Evolutionary conservation across 345 rosid genomes (phyloP), one percentile per base, ranked within the genome.

Genomic region (Boechera retrofracta): DNA sequence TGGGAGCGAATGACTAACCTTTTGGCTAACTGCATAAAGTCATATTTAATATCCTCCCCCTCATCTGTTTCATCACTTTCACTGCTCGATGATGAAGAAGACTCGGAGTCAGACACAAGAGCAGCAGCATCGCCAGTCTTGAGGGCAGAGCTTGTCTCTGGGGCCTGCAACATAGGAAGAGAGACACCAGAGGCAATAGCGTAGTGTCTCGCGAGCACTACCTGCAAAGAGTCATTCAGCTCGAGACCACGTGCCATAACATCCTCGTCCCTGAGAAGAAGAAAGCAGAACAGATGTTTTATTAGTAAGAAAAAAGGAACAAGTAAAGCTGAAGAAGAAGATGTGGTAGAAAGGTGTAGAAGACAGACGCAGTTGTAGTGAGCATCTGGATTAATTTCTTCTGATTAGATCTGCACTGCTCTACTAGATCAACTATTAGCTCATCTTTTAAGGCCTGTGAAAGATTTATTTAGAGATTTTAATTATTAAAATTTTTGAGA

Each of bases 341-440:
- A 66, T 28, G 47, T 11, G 5, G 21, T 16, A 29, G 28, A 12
- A 64, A 78, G 41, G 68, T 36, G 1, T 49, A 49, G 64, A 62
- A 49, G 64, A 87, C 89, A 83, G 71, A 91, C 98, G 94, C 84
- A 29, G 98, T 89, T 10, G 91, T 84, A 9, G 97, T 87, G 55
- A 96, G 84, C 98, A 93, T 96, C 74, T 96, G 98, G 87, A 93
- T 89, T 60, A 96, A 85, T 86, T 83, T 89, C 78, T 87, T 96
- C 79, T 93, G 98, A 75, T 96, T 89, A 73, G 98, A 84, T 51
- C 89, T 89, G 79, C 99, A 96, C 16, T 68, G 87, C 60, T 81
- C 83, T 45, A 89, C 93, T 66, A 96, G 93, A 77, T 96, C 99
- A 33, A 86, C 91, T 59, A 96, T 89, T 29, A 96, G 77, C 79